phyloP scores from a whole-genome alignment of 2,329 filamentous ascomycete genomes.

The Metarhizium brunneum region DNA sequence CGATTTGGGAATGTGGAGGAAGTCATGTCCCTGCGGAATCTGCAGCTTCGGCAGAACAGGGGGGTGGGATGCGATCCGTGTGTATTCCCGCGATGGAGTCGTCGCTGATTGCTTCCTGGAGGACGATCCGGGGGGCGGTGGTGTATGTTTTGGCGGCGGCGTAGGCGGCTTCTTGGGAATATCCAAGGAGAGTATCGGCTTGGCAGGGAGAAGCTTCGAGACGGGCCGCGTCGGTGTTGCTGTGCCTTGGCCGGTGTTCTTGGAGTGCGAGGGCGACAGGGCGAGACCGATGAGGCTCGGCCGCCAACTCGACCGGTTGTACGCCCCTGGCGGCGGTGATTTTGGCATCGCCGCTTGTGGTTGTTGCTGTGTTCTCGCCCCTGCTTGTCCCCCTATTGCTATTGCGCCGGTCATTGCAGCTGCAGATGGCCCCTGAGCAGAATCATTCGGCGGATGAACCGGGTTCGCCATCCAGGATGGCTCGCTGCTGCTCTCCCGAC shows the following conservation, averaged over 20 bases:
- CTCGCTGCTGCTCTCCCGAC: slow-evolving; percentile 11
- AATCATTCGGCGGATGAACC: slow-evolving; percentile 12
- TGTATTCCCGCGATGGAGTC: slow-evolving; percentile 7
- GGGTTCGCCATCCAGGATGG: slow-evolving; percentile 18
- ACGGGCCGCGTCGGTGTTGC: slow-evolving; percentile 20
- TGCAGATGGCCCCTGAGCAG: slow-evolving; percentile 6
- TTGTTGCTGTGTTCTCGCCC: not conserved
- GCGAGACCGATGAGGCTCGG: slow-evolving; percentile 35
- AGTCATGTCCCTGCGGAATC: slow-evolving; percentile 14
- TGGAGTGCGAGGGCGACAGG: slow-evolving; percentile 24
- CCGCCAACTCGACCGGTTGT: slow-evolving; percentile 22
- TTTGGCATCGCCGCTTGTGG: slow-evolving; percentile 5
- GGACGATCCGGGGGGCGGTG: not conserved
- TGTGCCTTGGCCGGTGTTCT: slow-evolving; percentile 10
- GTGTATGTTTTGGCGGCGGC: not conserved
- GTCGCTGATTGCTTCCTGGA: not conserved
- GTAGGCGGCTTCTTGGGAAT: not conserved
- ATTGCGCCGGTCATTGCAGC: not conserved
- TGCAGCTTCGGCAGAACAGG: slow-evolving; percentile 18
- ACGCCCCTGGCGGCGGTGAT: slow-evolving; percentile 12
- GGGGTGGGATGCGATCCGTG: slow-evolving; percentile 10
- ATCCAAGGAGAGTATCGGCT: slow-evolving; percentile 29
- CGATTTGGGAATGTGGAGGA: not conserved
- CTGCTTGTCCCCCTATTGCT: not conserved
- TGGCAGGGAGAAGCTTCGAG: slow-evolving; percentile 36